Evolutionary conservation across 1,139 yeast genomes (phyloP).

Genomic region (Suhomyces maxii): DNA sequence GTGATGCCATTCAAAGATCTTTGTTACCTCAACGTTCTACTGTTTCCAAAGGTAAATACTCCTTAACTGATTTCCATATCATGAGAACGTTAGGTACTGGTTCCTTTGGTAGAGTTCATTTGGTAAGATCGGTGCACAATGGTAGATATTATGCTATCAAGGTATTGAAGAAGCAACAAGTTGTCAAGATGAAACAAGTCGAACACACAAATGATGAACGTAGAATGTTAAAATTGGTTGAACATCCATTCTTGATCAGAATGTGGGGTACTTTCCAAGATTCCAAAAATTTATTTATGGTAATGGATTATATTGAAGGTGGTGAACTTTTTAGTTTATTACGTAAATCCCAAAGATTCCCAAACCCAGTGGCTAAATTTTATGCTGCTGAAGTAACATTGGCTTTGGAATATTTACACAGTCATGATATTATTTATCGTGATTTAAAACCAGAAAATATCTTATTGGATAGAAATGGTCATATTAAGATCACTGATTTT

Average conservation of each 20-base stretch:
- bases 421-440: constrained; percentile 58
- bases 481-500: constrained; percentile 59
- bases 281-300: constrained; percentile 55
- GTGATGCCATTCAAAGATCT: constrained; percentile 23
- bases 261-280: constrained; percentile 71
- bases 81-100: constrained; percentile 63
- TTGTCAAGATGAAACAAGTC: constrained; percentile 61
- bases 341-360: constrained; percentile 59
- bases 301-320: constrained; percentile 66
- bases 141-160: constrained; percentile 63
- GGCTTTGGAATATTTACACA: constrained; percentile 59
- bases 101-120: constrained; percentile 62
- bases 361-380: constrained; percentile 63
- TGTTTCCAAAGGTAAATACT: constrained; percentile 56
- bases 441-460: constrained; percentile 65
- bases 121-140: constrained; percentile 58
- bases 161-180: constrained; percentile 57
- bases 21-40: constrained; percentile 26
- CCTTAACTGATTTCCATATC: constrained; percentile 52
- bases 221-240: constrained; percentile 54
- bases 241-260: constrained; percentile 59
- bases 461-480: constrained; percentile 57
- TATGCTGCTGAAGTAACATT: constrained; percentile 62
- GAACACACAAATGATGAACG: constrained; percentile 66
- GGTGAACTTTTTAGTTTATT: constrained; percentile 59